Base-by-base conservation (phyloP, 2,329 filamentous ascomycete genomes). In the Exutisphaerella laricina region DNA sequence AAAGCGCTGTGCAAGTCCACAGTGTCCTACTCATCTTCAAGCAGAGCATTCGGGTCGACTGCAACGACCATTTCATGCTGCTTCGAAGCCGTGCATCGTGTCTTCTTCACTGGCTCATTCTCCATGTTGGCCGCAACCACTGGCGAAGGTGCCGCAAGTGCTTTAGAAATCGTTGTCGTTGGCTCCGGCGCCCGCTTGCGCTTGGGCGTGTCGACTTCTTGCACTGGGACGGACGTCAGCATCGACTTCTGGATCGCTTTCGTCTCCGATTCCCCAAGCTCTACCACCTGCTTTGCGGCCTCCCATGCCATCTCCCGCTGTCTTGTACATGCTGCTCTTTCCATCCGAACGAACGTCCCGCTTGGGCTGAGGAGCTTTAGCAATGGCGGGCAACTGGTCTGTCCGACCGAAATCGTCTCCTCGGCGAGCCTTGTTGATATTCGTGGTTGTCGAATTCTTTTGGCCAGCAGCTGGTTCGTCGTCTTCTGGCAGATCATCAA, bases 371-470 rank as follows among this genome's bases (percentile, higher is more conserved):
- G 23, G 29, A 21, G 39, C 41, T 13, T 49, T 48, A 4, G 41
- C n/a, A 35, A 43, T 29, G 67, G 68, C 23, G 80, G 78, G 47
- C 6, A 58, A 57, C 29, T 79, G 71, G 61, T 94, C 88, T 5
- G 74, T 73, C 70, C 94, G 82, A 36, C 81, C 80, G 55, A 94
- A 89, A 61, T 86, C 79, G 65, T 89, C 87, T 58, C 73, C 74
- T 42, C 86, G 83, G 63, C 82, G 78, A 59, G 81, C 79, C 45
- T 82, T 73, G 65, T 90, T 87, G 54, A 83, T 82, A 41, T 79
- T 71, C 59, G 86, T 88, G 48, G 83, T 85, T 3, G 8, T 22
- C 3, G 17, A 17, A 17, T 35, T 35, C 33, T 35, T 35, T 43
- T 86, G 79, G 36, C 75, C 76, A 8, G 86, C 72, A 7, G 82